phyloP scores from a whole-genome alignment of 2,329 filamentous ascomycete species.

The Sporothrix pallida region DNA sequence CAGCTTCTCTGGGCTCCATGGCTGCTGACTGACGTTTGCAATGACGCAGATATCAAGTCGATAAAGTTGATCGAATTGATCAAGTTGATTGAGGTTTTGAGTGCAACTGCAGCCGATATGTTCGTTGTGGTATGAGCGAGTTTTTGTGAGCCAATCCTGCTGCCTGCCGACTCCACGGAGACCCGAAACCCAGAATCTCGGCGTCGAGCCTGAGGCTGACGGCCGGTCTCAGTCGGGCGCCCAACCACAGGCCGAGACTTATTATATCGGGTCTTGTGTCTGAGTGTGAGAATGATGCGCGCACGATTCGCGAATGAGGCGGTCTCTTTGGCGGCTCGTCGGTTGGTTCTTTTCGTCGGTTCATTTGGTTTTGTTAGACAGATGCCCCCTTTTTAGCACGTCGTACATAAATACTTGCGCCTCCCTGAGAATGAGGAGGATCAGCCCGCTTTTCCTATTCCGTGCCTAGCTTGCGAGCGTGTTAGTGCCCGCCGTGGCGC shows the following conservation, averaged over 20 bases:
- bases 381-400: background rate
- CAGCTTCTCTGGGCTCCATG: slow-evolving; percentile 17
- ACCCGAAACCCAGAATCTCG: background rate
- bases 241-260: background rate
- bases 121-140: background rate
- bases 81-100: too few relatives aligned
- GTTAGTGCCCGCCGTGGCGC: background rate
- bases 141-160: background rate
- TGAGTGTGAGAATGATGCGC: background rate
- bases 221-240: background rate
- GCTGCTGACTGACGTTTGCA: background rate
- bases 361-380: background rate
- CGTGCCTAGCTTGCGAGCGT: slow-evolving; percentile 9
- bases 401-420: background rate
- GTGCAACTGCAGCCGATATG: too few relatives aligned
- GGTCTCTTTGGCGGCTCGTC: background rate
- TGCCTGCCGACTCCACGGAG: background rate
- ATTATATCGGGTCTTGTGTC: background rate
- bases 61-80: too few relatives aligned
- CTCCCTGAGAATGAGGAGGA: background rate
- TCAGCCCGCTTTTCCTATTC: background rate
- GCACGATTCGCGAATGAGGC: background rate
- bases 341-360: background rate
- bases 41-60: too few relatives aligned
- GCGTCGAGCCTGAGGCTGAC: background rate